Evolutionary conservation across 768 basidiomycete species (phyloP), one percentile per base, ranked within the genome.

Genomic region (Mycena pura): DNA sequence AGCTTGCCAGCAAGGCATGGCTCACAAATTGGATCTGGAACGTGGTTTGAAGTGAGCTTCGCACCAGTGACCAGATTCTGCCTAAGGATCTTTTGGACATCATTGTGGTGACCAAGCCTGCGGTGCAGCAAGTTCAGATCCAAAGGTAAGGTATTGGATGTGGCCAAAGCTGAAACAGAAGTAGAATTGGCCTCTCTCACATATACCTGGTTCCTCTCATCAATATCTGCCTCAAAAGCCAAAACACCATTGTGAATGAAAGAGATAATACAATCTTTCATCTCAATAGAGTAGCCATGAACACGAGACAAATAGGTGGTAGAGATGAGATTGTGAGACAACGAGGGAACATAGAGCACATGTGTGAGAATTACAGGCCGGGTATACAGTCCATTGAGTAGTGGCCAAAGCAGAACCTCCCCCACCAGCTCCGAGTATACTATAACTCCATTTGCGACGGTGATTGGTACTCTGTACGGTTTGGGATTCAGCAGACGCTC

Each of bases 381-480:
- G n/a, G n/a, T n/a, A n/a, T n/a, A n/a, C n/a, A n/a, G n/a, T n/a
- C n/a, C n/a, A n/a, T n/a, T n/a, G n/a, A n/a, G n/a, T n/a, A n/a
- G 15, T 14, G 64, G 68, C 6, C 59, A 39, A 47, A 69, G 65
- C 51, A 52, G 24, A 19, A 68, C 59, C 7, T 47, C 29, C 10
- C 66, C 68, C 25, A 65, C 49, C 21, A 67, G 56, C 13, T 55
- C 63, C 10, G 66, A 63, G 46, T 70, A 60, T 15, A 66, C 57
- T 19, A 66, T 52, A 13, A 55, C 15, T 38, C 53, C 40, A 43
- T 67, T 61, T 25, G 67, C 64, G 15, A 69, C 60, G 15, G 48
- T 32, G 28, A 72, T 64, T 24, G 65, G 59, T 19, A 67, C 41
- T 38, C 52, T 50, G 44, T 49, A 40, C 9, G 68, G 68, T 32